Percentiles rank a stretch among this genome's conserved stretches.
Conservation (phyloP, 768 basidiomycete species). For the Pseudohyphozyma bogoriensis region DNA sequence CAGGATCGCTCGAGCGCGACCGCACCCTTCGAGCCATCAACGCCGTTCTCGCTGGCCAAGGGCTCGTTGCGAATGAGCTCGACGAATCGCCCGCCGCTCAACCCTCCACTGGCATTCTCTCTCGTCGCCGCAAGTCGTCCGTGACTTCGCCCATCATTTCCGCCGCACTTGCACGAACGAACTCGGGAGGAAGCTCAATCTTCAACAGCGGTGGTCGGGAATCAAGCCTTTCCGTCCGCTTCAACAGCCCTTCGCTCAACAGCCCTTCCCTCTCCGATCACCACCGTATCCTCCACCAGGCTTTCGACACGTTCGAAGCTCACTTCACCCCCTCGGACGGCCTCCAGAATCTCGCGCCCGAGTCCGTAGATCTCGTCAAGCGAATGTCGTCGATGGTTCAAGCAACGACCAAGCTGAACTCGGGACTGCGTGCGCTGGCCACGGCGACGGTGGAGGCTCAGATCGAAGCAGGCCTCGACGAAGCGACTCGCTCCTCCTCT, state of each 20-base stretch:
- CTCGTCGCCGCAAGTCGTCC: neutral
- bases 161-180: neutral
- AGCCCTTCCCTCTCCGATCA: neutral
- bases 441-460: slow-evolving; percentile 8
- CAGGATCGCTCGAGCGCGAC: slow-evolving; percentile 10
- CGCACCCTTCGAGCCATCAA: slow-evolving; percentile 22
- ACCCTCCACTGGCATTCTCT: slow-evolving; percentile 7
- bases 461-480: slow-evolving; percentile 20
- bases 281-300: slow-evolving; percentile 18
- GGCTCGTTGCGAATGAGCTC: neutral
- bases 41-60: slow-evolving; percentile 13
- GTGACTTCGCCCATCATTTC: neutral
- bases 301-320: slow-evolving; percentile 18
- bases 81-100: neutral
- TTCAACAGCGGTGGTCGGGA: neutral
- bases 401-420: slow-evolving; percentile 22
- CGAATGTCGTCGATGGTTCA: slow-evolving; percentile 12
- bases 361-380: slow-evolving; percentile 18
- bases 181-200: neutral
- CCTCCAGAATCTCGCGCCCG: neutral
- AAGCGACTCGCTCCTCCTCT: neutral
- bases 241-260: neutral
- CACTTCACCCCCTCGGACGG: slow-evolving; percentile 8
- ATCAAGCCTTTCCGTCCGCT: neutral
- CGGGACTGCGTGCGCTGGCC: slow-evolving; percentile 9